A percentile compares a stretch with the other conserved stretches of the same genome.
phyloP scores from a whole-genome alignment of 331 rosid species.

The Dryas integrifolia region DNA sequence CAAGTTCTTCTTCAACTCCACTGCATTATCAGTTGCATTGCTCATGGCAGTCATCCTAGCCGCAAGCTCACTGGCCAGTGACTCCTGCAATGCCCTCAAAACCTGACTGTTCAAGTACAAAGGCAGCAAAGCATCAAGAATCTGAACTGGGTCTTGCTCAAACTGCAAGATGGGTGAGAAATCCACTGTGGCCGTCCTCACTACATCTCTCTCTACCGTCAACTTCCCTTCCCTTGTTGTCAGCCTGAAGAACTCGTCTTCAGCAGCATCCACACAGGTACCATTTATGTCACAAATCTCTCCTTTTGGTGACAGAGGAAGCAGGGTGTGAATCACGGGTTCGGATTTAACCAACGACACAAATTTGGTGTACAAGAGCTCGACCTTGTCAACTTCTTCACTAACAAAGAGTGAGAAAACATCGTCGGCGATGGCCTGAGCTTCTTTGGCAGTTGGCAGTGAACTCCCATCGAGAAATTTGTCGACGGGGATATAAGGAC shows the following conservation, averaged over 20 bases:
- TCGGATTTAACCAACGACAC: constrained; percentile 73
- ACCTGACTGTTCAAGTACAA: constrained; percentile 82
- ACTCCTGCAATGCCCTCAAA: constrained; percentile 84
- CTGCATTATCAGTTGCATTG: constrained; percentile 70
- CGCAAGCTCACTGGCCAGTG: constrained; percentile 85
- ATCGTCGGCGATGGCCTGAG: constrained; percentile 87
- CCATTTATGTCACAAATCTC: constrained; percentile 84
- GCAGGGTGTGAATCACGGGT: constrained; percentile 77
- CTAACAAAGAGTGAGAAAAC: constrained; percentile 75
- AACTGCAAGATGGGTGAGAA: constrained; percentile 69
- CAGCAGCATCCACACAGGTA: constrained; percentile 77
- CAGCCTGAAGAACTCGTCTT: constrained; percentile 78
- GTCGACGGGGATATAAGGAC: constrained; percentile 84
- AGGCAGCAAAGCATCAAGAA: constrained; percentile 83
- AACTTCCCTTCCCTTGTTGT: constrained; percentile 81
- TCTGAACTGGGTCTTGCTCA: constrained; percentile 94
- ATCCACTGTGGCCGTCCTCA: constrained; percentile 49
- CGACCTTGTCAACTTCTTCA: constrained; percentile 86
- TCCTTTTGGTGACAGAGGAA: constrained; percentile 84
- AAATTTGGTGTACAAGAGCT: constrained; percentile 75
- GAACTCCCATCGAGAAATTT: constrained; percentile 56
- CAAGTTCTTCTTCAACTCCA: constrained; percentile 59
- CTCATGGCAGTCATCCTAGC: constrained; percentile 92
- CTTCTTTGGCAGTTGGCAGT: constrained; percentile 83
- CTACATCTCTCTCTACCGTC: constrained; percentile 65